Conservation (phyloP, 139 green algal species). For the Chlorella sp. region DNA sequence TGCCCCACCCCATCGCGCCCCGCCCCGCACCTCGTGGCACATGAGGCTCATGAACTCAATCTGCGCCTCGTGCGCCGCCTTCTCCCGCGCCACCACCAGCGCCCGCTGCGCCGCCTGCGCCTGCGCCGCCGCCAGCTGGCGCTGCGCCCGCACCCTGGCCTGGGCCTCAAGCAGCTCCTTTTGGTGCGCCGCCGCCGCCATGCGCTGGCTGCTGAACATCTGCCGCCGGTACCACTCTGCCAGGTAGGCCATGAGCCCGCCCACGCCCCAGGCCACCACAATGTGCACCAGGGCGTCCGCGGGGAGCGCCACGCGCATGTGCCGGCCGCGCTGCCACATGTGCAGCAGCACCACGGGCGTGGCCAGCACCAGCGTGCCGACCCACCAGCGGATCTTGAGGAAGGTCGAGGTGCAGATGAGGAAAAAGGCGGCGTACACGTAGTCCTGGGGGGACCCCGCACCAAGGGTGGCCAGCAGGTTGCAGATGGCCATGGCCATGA, state of each 20-base stretch:
- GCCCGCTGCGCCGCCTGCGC: slow-evolving; percentile 53
- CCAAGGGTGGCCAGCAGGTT: slow-evolving; percentile 52
- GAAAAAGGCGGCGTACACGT: slow-evolving; percentile 69
- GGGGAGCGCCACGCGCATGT: not conserved
- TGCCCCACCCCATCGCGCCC: not conserved
- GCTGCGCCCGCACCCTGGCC: slow-evolving; percentile 53
- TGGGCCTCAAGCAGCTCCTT: slow-evolving; percentile 68
- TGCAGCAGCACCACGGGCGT: slow-evolving; percentile 27
- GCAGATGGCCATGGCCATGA: slow-evolving; percentile 54
- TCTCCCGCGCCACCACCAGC: slow-evolving; percentile 60
- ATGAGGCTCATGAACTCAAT: slow-evolving; percentile 46
- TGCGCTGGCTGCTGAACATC: slow-evolving; percentile 60
- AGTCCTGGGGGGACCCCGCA: slow-evolving; percentile 33
- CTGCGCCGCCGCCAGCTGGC: slow-evolving; percentile 33
- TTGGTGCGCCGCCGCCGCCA: slow-evolving; percentile 49
- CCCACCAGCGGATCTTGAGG: slow-evolving; percentile 64
- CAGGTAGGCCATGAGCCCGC: slow-evolving; percentile 70
- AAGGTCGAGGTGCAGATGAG: slow-evolving; percentile 73
- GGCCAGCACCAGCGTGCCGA: slow-evolving; percentile 40
- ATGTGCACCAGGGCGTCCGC: slow-evolving; percentile 45
- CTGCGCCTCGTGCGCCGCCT: slow-evolving; percentile 74
- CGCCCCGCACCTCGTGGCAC: slow-evolving; percentile 40
- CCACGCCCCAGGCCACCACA: slow-evolving; percentile 62
- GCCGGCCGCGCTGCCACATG: slow-evolving; percentile 5
- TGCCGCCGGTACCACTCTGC: slow-evolving; percentile 61